Evolutionary conservation across 768 basidiomycete genomes (phyloP), one percentile per base, ranked within the genome.

Genomic region (Amanita fuliginea): DNA sequence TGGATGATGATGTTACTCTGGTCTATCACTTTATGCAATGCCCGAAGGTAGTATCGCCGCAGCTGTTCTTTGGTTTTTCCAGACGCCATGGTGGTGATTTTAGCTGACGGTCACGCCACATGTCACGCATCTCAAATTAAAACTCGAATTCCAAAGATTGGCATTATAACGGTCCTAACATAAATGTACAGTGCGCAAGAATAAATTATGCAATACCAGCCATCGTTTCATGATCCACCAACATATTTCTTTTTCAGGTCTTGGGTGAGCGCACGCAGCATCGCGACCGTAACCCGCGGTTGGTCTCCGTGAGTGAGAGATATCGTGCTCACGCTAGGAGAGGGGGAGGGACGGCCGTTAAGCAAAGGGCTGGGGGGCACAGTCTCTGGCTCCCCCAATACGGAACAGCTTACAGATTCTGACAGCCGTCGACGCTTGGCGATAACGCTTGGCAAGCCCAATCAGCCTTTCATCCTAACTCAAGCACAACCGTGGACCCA

Each of bases 11-110:
- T 86, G 61, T 98, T 94, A 55, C 86, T 84, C 59, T 93, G 75
- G 55, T 96, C 93, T 52, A 98, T 85, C 40, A 99, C 95, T 67
- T 88, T 92, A 66, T 91, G 82, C 19, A 98, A 65, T 1, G 84
- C 74, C 34, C 86, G 80, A 42, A 94, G 68, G 58, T 91, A 89
- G 56, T 88, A 75, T 48, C 77, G 74, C 26, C 83, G 77, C 22
- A 80, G 61, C 54, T 87, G 85, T 56, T 86, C 81, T 55, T 76
- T 84, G 6, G 80, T 83, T 61, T 76, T 83, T 34, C 22, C 49
- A 22, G 46, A 39, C 16, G 34, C n/a, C n/a, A n/a, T n/a, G n/a
- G n/a, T n/a, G n/a, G n/a, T n/a, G n/a, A n/a, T n/a, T n/a, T n/a
- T n/a, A n/a, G n/a, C n/a, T n/a, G n/a, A n/a, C n/a, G n/a, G n/a